Evolutionary conservation across 495 filamentous ascomycete genomes (phyloP).

Genomic region (Beverwykella pulmonaria): DNA sequence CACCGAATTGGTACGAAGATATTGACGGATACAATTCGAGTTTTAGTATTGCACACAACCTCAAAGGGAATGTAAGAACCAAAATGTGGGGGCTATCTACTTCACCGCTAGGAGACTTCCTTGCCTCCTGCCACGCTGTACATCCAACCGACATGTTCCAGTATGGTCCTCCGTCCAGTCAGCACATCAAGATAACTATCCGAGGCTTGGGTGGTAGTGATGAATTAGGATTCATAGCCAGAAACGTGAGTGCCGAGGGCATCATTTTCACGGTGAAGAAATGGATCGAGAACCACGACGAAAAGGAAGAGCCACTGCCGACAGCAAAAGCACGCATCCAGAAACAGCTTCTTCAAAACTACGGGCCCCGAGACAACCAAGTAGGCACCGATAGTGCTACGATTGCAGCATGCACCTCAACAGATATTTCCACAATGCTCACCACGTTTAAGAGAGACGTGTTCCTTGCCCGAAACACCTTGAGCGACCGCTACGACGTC

Average conservation of each 20-base stretch:
- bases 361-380: neutral
- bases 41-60: constrained; percentile 53
- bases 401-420: neutral
- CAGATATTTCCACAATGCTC: neutral
- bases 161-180: constrained; percentile 51
- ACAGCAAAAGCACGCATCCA: neutral
- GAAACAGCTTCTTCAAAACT: neutral
- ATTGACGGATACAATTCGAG: constrained; percentile 26
- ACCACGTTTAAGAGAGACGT: constrained; percentile 4
- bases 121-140: constrained; percentile 50
- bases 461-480: constrained; percentile 20
- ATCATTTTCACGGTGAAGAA: constrained; percentile 25
- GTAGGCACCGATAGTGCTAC: neutral
- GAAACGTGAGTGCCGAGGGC: constrained; percentile 20
- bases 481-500: constrained; percentile 31
- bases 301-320: constrained; percentile 11
- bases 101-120: constrained; percentile 47
- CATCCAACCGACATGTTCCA: constrained; percentile 59
- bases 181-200: constrained; percentile 44
- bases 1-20: constrained; percentile 25
- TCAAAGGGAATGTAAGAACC: constrained; percentile 49
- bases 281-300: constrained; percentile 25
- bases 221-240: constrained; percentile 8
- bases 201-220: constrained; percentile 39
- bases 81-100: constrained; percentile 55